Conservation (phyloP, 768 basidiomycete genomes). For the Aureoboletus auriporus region DNA sequence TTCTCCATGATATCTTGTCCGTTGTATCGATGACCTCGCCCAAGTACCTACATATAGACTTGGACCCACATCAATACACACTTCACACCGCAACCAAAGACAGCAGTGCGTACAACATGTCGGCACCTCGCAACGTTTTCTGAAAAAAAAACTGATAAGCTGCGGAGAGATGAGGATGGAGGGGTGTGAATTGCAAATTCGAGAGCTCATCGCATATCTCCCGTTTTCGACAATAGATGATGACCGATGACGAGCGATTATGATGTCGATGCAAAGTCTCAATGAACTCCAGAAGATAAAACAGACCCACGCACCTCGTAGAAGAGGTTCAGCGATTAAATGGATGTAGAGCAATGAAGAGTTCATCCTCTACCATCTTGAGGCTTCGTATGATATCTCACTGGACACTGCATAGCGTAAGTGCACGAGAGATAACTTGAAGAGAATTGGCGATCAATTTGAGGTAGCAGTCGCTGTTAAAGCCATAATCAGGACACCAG, state of each 20-base stretch:
- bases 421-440: background rate
- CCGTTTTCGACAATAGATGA: slow-evolving; percentile 74
- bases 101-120: slow-evolving; percentile 54
- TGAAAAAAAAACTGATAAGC: slow-evolving; percentile 53
- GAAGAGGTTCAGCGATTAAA: slow-evolving; percentile 80
- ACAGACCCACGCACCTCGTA: slow-evolving; percentile 56
- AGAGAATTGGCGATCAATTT: slow-evolving; percentile 33
- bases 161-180: slow-evolving; percentile 13
- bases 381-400: slow-evolving; percentile 67
- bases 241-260: slow-evolving; percentile 59
- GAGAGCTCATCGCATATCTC: slow-evolving; percentile 67
- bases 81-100: background rate
- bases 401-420: slow-evolving; percentile 52
- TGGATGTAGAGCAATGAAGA: slow-evolving; percentile 67
- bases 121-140: slow-evolving; percentile 61
- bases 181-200: slow-evolving; percentile 25
- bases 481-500: slow-evolving; percentile 79
- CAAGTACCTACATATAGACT: slow-evolving; percentile 80
- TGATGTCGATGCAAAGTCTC: slow-evolving; percentile 55
- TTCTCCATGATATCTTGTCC: slow-evolving; percentile 39
- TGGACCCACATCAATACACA: background rate
- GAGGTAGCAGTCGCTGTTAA: slow-evolving; percentile 81
- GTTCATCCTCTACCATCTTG: slow-evolving; percentile 49
- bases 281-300: slow-evolving; percentile 49
- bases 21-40: slow-evolving; percentile 59